These are phyloP conservation scores for Phylloporus sp. DNA, from an alignment of 768 basidiomycete genomes.

Conservation along the genomic window DNA sequence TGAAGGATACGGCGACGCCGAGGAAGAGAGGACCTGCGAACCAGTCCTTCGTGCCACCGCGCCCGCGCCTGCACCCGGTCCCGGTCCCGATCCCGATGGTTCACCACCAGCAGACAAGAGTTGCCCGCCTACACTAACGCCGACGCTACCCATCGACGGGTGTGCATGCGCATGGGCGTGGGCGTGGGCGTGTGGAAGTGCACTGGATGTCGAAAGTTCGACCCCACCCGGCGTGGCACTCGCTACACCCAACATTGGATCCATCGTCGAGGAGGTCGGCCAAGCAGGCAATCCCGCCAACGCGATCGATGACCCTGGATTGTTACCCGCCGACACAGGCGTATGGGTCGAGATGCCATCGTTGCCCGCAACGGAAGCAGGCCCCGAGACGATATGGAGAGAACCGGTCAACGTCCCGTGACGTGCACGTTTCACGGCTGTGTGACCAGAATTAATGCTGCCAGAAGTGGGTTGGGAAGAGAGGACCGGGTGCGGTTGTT, in stretches of 20 bases:
- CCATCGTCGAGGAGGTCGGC: constrained; percentile 27
- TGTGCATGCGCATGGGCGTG: constrained; percentile 11
- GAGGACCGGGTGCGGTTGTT: constrained; percentile 5
- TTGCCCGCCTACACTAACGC: constrained; percentile 15
- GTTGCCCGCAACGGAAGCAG: constrained; percentile 11
- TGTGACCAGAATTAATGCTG: not conserved
- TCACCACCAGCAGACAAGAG: constrained; percentile 16
- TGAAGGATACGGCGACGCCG: constrained; percentile 15
- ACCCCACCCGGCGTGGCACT: constrained; percentile 31
- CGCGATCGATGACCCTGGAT: constrained; percentile 15
- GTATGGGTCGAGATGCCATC: constrained; percentile 21
- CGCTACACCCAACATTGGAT: constrained; percentile 31
- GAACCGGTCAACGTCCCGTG: constrained; percentile 25
- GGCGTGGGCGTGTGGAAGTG: constrained; percentile 10
- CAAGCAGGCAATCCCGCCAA: constrained; percentile 31
- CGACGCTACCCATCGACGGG: constrained; percentile 7
- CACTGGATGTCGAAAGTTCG: constrained; percentile 20
- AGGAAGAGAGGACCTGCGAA: constrained; percentile 13
- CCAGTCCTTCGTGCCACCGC: constrained; percentile 10
- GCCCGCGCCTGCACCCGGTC: not conserved
- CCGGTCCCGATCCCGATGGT: constrained; percentile 12
- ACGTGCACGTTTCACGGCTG: constrained; percentile 24
- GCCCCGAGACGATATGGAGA: constrained; percentile 17
- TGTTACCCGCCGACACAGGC: constrained; percentile 11
- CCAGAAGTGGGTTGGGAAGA: constrained; percentile 12